These are phyloP conservation scores for Colletotrichum incanum DNA, from an alignment of 2,329 filamentous ascomycete genomes.

Conservation along the genomic window DNA sequence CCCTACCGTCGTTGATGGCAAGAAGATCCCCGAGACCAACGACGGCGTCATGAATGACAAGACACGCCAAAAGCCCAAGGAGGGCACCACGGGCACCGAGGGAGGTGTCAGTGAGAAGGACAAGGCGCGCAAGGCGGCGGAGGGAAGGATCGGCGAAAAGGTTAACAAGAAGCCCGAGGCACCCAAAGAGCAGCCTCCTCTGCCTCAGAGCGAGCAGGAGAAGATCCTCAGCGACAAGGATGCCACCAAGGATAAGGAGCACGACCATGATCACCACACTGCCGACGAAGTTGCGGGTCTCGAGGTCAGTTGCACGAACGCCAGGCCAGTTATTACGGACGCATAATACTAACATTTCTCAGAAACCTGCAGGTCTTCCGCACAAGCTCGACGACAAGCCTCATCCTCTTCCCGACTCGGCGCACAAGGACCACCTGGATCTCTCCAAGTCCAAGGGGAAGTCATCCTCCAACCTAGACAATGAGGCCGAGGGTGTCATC, in stretches of 20 bases:
- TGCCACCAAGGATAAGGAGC: conserved; percentile 60
- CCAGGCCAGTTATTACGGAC: not conserved
- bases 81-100: conserved; percentile 90
- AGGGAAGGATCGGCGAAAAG: conserved; percentile 76
- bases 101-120: conserved; percentile 92
- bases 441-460: conserved; percentile 57
- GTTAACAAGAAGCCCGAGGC: conserved; percentile 83
- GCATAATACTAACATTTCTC: conserved; percentile 26
- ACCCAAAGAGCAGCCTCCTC: conserved; percentile 87
- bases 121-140: conserved; percentile 80
- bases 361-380: conserved; percentile 89
- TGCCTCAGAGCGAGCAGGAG: conserved; percentile 86
- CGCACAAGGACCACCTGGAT: conserved; percentile 76
- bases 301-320: conserved; percentile 67
- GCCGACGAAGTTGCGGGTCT: conserved; percentile 63
- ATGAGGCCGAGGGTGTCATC: conserved; percentile 74
- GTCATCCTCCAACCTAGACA: conserved; percentile 50
- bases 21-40: conserved; percentile 74
- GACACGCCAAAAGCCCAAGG: conserved; percentile 80
- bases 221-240: conserved; percentile 67
- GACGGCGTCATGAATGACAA: conserved; percentile 96
- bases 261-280: conserved; percentile 56
- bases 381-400: conserved; percentile 83
- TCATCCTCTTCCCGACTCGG: conserved; percentile 77
- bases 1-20: conserved; percentile 70